Evolutionary conservation across 164 flowering plant species (phyloP), one percentile per base, ranked within the genome.

Genomic region (Macadamia integrifolia): DNA sequence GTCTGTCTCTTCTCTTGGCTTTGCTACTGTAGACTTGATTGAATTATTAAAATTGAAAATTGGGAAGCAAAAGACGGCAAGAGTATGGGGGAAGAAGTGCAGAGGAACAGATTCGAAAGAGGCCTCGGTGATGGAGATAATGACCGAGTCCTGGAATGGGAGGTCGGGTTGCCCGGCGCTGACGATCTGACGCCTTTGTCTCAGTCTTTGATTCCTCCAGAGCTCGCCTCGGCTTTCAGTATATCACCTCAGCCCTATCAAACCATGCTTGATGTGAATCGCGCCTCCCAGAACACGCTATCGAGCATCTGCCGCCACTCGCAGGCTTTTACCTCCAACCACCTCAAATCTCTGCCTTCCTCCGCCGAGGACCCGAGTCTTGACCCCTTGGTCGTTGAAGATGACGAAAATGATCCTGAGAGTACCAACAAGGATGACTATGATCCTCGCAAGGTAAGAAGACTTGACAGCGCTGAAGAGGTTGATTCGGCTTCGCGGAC

Each of bases 221-320:
- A 80, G 70, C 85, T 94, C 11, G 89, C 93, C 0, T 78, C 88
- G 59, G 97, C 99, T 12, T 94, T 94, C 77, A 85, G 87, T 69
- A 88, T 94, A 63, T 55, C 79, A 2, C 86, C 90, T 58, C 90
- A 81, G 74, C 88, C 88, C 1, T 58, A 23, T 72, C 78, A 84
- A 59, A 85, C 82, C 40, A 10, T 69, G 31, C 30, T 72, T 14
- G 97, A 94, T 58, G 93, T 94, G 61, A 76, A 76, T 61, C 91
- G 89, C 2, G 97, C 91, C 0, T 86, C 93, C 13, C 78, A 80
- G 69, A 69, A 31, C 63, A 92, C 95, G 0, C 23, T 93, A 6
- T 73, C 86, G 0, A 58, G 55, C 56, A 70, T 93, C 52, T 85
- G 88, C 14, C 79, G 74, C 10, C 72, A 70, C 23, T 11, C 57